A percentile compares a stretch with the other conserved stretches of the same genome.
phyloP scores from a whole-genome alignment of 257 asterid species.

The Salvia splendens region DNA sequence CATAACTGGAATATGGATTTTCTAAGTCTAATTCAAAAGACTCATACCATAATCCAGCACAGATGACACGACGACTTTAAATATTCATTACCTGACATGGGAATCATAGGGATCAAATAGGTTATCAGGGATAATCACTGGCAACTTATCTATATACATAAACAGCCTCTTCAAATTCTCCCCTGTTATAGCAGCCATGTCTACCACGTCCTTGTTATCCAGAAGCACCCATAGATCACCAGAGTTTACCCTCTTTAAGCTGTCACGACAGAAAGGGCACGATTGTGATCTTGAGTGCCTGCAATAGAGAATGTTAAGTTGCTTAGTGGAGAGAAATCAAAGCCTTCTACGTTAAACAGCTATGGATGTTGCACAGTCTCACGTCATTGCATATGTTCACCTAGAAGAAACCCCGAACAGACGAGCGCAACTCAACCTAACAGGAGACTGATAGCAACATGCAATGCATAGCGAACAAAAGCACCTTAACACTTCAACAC shows the following conservation, averaged over 20 bases:
- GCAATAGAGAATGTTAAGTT: constrained; percentile 29
- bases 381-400: not conserved
- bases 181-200: constrained; percentile 67
- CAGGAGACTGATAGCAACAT: constrained; percentile 2
- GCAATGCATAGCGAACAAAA: not conserved
- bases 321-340: not conserved
- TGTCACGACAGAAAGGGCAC: constrained; percentile 96
- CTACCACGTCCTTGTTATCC: constrained; percentile 67
- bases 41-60: constrained; percentile 22
- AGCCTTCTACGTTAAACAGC: not conserved
- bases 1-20: constrained; percentile 28
- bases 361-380: not conserved
- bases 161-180: constrained; percentile 92
- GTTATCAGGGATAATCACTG: constrained; percentile 73
- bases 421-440: not conserved
- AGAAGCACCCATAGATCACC: constrained; percentile 86
- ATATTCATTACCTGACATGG: constrained; percentile 60
- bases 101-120: constrained; percentile 73
- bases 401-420: not conserved
- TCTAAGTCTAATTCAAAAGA: constrained; percentile 39
- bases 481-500: not conserved
- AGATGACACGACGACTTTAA: constrained; percentile 20
- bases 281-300: constrained; percentile 94
- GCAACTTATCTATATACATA: constrained; percentile 82
- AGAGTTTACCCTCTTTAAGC: constrained; percentile 84